Evolutionary conservation across 108 stramenopile species (phyloP).

Genomic region (Cylindrotheca closterium): DNA sequence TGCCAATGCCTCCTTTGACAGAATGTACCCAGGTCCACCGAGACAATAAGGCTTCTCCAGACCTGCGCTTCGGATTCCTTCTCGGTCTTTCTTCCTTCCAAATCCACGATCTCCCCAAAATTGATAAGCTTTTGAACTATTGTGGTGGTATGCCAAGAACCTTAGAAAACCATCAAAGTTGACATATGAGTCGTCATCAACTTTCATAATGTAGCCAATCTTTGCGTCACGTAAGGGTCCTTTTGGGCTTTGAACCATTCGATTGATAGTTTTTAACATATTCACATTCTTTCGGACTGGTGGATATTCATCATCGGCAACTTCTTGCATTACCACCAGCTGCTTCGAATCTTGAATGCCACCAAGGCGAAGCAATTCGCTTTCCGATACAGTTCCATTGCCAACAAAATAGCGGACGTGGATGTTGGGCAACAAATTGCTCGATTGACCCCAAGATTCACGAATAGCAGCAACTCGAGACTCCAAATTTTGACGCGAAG

Average conservation of each 20-base stretch:
- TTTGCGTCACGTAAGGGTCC: conserved; percentile 5
- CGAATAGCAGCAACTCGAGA: conserved; percentile 16
- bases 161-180: conserved; percentile 23
- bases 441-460: conserved; percentile 19
- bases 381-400: too few relatives aligned
- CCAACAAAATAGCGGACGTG: conserved; percentile 23
- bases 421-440: conserved; percentile 1
- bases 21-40: conserved; percentile 27
- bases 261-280: conserved; percentile 20
- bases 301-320: conserved; percentile 31
- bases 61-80: conserved; percentile 20
- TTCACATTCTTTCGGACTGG: conserved; percentile 29
- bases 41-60: conserved; percentile 26
- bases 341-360: conserved; percentile 18
- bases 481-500: conserved; percentile 18
- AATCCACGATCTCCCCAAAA: conserved; percentile 26
- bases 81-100: conserved; percentile 20
- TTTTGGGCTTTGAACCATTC: conserved; percentile 17
- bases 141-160: too few relatives aligned
- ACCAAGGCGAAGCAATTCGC: too few relatives aligned
- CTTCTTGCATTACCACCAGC: conserved; percentile 22
- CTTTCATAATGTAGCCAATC: conserved; percentile 23
- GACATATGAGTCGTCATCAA: conserved; percentile 31
- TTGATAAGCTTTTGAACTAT: conserved; percentile 7
- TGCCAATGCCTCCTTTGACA: conserved; percentile 18